These are phyloP conservation scores for Zygosaccharomyces sapae DNA, from an alignment of 1,139 yeast species.

Conservation along the genomic window DNA sequence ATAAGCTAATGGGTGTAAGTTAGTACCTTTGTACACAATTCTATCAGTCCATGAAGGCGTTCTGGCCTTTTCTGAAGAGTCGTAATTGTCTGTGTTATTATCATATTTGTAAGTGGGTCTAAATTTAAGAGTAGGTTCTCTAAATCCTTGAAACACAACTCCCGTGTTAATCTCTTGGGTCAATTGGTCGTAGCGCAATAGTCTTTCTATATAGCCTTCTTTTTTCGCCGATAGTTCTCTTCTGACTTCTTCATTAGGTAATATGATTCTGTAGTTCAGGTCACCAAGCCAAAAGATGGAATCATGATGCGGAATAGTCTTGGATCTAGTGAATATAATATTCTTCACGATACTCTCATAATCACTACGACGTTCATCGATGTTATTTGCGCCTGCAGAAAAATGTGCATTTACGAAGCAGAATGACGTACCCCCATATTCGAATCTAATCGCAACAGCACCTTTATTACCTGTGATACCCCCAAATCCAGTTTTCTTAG, in stretches of 20 bases:
- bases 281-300: slow-evolving; percentile 90
- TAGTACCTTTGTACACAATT: slow-evolving; percentile 57
- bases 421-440: slow-evolving; percentile 66
- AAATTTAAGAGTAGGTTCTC: slow-evolving; percentile 72
- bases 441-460: slow-evolving; percentile 79
- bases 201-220: slow-evolving; percentile 45
- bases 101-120: slow-evolving; percentile 93
- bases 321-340: slow-evolving; percentile 47
- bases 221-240: slow-evolving; percentile 39
- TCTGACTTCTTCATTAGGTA: slow-evolving; percentile 67
- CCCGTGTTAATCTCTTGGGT: slow-evolving; percentile 66
- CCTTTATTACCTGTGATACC: slow-evolving; percentile 97
- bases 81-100: slow-evolving; percentile 73
- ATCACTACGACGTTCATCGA: slow-evolving; percentile 81
- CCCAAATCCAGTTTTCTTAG: slow-evolving; percentile 90
- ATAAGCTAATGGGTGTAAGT: slow-evolving; percentile 54
- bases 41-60: slow-evolving; percentile 98
- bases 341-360: slow-evolving; percentile 55
- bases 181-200: slow-evolving; percentile 75
- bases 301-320: slow-evolving; percentile 65
- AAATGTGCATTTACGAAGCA: slow-evolving; percentile 84
- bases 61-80: slow-evolving; percentile 84
- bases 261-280: slow-evolving; percentile 74
- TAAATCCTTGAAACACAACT: slow-evolving; percentile 69
- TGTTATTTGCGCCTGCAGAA: slow-evolving; percentile 82